phyloP scores from a whole-genome alignment of 345 rosid species.

The Angophora floribunda region DNA sequence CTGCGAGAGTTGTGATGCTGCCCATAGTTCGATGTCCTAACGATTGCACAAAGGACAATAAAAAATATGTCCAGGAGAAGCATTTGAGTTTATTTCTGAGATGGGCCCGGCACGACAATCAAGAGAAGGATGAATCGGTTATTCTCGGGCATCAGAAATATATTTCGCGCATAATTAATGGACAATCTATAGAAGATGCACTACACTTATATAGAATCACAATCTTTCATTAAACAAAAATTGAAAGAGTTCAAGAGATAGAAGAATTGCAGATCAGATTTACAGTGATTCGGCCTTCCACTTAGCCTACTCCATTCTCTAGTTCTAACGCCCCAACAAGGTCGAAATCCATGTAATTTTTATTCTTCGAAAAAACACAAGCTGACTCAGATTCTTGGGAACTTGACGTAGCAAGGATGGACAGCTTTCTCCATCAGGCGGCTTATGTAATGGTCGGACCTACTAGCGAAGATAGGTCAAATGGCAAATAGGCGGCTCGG shows the following conservation, averaged over 20 bases:
- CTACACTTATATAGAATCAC: neutral
- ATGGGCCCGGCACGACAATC: neutral
- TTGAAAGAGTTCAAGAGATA: neutral
- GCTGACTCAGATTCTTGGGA: neutral
- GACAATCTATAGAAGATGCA: neutral
- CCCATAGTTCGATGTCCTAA: too few relatives aligned
- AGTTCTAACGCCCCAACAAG: neutral
- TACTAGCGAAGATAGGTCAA: neutral
- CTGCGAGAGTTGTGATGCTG: too few relatives aligned
- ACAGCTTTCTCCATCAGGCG: neutral
- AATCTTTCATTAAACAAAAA: neutral
- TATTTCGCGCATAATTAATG: neutral
- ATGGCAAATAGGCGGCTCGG: constrained; percentile 6
- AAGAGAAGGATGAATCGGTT: neutral
- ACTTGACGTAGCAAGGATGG: neutral
- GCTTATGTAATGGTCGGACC: neutral
- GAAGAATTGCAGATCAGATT: neutral
- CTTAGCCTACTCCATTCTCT: neutral
- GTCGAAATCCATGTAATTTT: neutral
- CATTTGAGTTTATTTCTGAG: too few relatives aligned
- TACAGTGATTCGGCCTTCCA: neutral
- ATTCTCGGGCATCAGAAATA: neutral
- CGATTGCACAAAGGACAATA: too few relatives aligned
- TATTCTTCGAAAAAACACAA: neutral
- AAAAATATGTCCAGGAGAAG: too few relatives aligned